A percentile compares a stretch with the other conserved stretches of the same genome.
Conservation (phyloP, 2,329 filamentous ascomycete genomes). For the Colletotrichum orbiculare region DNA sequence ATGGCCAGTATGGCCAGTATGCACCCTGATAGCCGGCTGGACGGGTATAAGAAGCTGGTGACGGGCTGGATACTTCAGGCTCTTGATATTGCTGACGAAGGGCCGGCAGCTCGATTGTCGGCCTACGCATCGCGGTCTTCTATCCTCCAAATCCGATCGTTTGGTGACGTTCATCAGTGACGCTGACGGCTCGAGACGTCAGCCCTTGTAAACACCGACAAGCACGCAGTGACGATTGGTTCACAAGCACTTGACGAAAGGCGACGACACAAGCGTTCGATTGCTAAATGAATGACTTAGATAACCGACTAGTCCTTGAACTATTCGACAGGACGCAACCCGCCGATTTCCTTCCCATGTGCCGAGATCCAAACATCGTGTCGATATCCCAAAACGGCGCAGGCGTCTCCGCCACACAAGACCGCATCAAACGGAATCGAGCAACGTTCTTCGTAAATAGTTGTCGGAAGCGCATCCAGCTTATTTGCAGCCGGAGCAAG, state of each 20-base stretch:
- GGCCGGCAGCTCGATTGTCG: no score
- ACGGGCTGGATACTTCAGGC: no score
- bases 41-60: constrained; percentile 5
- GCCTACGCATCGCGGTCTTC: no score
- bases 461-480: neutral
- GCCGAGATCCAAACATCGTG: neutral
- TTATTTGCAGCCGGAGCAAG: constrained; percentile 35
- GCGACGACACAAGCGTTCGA: constrained; percentile 19
- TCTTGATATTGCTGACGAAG: no score
- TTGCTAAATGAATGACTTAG: constrained; percentile 31
- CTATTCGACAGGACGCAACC: neutral
- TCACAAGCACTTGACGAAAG: no score
- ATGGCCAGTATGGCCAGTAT: neutral
- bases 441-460: constrained; percentile 2
- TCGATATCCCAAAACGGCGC: neutral
- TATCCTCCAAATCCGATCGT: no score
- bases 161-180: no score
- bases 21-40: constrained; percentile 23
- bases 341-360: constrained; percentile 10
- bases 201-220: no score
- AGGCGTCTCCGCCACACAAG: neutral
- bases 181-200: no score
- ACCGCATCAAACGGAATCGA: constrained; percentile 6
- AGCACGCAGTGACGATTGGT: no score
- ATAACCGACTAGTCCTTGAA: constrained; percentile 12